A percentile compares a stretch with the other conserved stretches of the same genome.
These are phyloP conservation scores for Leccinum variabile DNA, from an alignment of 1,284 basidiomycete species.

Conservation along the genomic window DNA sequence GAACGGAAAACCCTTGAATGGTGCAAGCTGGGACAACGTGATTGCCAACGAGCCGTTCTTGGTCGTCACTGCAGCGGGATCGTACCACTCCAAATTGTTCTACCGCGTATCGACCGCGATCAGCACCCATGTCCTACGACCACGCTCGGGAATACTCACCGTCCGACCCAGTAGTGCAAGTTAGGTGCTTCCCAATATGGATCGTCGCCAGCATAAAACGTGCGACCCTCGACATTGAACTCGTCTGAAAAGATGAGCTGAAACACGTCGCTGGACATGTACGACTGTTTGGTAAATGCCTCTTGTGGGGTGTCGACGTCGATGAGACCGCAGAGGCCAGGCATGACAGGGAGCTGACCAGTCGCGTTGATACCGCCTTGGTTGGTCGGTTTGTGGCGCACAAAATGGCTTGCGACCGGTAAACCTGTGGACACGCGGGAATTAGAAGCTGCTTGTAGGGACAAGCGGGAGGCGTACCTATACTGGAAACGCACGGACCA, in stretches of 20 bases:
- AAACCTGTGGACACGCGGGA: slow-evolving; percentile 21
- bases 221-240: slow-evolving; percentile 61
- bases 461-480: slow-evolving; percentile 20
- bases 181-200: slow-evolving; percentile 71
- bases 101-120: slow-evolving; percentile 11
- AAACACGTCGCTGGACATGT: slow-evolving; percentile 46
- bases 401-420: slow-evolving; percentile 39
- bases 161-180: slow-evolving; percentile 69
- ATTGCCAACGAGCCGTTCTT: slow-evolving; percentile 62
- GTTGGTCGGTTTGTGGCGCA: slow-evolving; percentile 38
- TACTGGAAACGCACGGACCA: slow-evolving; percentile 14
- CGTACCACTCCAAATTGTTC: slow-evolving; percentile 58
- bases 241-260: slow-evolving; percentile 70
- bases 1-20: neutral
- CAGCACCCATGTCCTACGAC: neutral
- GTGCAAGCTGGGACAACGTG: slow-evolving; percentile 38
- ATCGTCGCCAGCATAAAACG: slow-evolving; percentile 54
- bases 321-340: slow-evolving; percentile 69
- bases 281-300: slow-evolving; percentile 60
- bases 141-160: slow-evolving; percentile 12
- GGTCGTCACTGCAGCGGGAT: slow-evolving; percentile 66
- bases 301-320: slow-evolving; percentile 74
- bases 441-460: neutral
- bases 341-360: slow-evolving; percentile 63
- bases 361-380: slow-evolving; percentile 49